Percentiles rank a stretch among this genome's conserved stretches.
phyloP scores from a whole-genome alignment of 2,329 filamentous ascomycete species.

The Fusarium mangiferae region DNA sequence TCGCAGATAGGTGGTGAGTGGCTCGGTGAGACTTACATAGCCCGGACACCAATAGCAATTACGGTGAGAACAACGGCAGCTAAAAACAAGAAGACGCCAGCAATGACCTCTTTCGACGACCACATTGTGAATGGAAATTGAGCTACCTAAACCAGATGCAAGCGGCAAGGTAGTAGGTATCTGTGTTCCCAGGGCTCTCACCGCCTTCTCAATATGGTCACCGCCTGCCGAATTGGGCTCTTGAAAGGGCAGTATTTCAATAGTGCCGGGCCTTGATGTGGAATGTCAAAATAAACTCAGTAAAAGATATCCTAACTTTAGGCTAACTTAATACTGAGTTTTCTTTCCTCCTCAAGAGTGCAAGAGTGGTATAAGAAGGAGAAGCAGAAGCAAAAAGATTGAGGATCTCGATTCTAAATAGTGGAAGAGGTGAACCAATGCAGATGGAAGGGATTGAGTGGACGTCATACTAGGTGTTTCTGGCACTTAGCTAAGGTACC shows the following conservation, averaged over 20 bases:
- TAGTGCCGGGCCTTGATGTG: too few species aligned
- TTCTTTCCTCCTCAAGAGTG: too few species aligned
- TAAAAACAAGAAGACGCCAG: slow-evolving; percentile 64
- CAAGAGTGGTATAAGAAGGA: background rate
- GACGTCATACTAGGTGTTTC: background rate
- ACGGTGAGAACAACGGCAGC: slow-evolving; percentile 62
- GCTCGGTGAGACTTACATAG: slow-evolving; percentile 58
- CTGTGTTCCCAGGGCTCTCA: background rate
- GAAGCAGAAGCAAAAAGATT: background rate
- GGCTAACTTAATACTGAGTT: too few species aligned
- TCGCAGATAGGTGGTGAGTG: background rate
- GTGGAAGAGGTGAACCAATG: background rate
- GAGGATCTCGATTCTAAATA: background rate
- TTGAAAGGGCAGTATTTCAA: background rate
- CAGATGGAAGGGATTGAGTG: background rate
- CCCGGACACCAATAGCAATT: slow-evolving; percentile 64
- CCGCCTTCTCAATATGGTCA: background rate
- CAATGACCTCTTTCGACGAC: slow-evolving; percentile 51
- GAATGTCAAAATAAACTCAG: too few species aligned
- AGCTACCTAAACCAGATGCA: background rate
- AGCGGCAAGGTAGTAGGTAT: background rate
- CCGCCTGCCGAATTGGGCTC: background rate
- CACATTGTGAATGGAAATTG: slow-evolving; percentile 38
- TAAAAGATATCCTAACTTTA: too few species aligned
- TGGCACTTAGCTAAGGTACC: background rate